Percentiles rank a stretch among this genome's conserved stretches.
These are phyloP conservation scores for Xylaria nigripes DNA, from an alignment of 495 filamentous ascomycete species.

Conservation along the genomic window DNA sequence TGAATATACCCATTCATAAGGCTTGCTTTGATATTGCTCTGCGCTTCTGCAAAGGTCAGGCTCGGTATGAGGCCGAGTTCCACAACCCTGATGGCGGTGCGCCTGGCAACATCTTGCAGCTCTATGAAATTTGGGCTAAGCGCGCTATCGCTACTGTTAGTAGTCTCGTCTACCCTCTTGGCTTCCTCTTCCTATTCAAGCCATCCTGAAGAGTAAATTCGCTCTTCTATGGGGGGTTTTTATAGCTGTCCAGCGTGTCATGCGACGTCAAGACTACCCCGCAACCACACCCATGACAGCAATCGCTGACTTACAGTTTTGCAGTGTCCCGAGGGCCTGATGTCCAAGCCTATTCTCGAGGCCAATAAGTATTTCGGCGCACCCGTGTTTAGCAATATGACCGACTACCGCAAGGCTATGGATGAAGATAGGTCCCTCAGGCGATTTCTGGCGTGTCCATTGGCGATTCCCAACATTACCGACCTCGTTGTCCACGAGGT, in stretches of 20 bases:
- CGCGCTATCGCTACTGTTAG: constrained; percentile 6
- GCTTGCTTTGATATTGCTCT: constrained; percentile 6
- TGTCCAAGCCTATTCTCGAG: not conserved
- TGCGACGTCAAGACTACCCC: not conserved
- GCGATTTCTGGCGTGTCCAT: constrained; percentile 1
- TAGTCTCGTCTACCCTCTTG: not conserved
- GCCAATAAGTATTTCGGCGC: not conserved
- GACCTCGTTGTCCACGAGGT: not conserved
- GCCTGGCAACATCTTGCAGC: constrained; percentile 10
- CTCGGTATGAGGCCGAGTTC: constrained; percentile 3
- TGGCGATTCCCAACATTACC: not conserved
- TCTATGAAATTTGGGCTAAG: constrained; percentile 21
- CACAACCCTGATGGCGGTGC: not conserved
- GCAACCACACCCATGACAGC: not conserved
- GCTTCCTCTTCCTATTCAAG: too few species aligned
- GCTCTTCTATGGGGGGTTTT: not conserved
- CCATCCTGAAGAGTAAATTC: not conserved
- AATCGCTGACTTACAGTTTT: not conserved
- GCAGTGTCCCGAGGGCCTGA: not conserved
- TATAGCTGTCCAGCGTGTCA: too few species aligned
- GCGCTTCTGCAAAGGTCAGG: constrained; percentile 12
- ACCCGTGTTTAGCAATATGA: not conserved
- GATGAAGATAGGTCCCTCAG: not conserved
- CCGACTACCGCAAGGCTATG: not conserved
- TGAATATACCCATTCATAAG: constrained; percentile 14